phyloP scores from a whole-genome alignment of 768 basidiomycete species.

The Crassisporium funariophilum region DNA sequence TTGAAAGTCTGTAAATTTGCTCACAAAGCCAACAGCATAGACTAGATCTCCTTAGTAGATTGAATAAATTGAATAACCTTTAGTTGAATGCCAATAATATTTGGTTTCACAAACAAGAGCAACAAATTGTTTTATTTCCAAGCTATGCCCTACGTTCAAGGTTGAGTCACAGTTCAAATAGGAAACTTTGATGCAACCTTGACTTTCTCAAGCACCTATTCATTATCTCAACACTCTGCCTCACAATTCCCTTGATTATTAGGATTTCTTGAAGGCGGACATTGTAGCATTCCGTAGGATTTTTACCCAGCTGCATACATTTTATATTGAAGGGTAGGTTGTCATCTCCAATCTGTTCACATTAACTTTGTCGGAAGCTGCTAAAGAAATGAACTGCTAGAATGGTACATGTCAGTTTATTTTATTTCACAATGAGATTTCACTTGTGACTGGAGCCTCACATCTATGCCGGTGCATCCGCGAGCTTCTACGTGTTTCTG shows the following conservation, averaged over 20 bases:
- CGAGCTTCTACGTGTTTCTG: neutral
- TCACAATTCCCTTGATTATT: neutral
- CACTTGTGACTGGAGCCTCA: neutral
- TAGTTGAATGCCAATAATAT: neutral
- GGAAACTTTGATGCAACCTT: slow-evolving; percentile 1
- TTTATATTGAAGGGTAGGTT: neutral
- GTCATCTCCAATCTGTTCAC: neutral
- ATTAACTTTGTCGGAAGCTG: neutral
- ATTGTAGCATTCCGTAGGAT: neutral
- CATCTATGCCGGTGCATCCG: neutral
- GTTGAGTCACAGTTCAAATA: slow-evolving; percentile 1
- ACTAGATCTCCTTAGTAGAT: neutral
- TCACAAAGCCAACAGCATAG: neutral
- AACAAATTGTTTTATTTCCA: neutral
- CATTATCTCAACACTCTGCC: slow-evolving; percentile 1
- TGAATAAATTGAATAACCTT: neutral
- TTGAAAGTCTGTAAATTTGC: neutral
- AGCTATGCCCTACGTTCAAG: neutral
- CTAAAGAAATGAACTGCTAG: too few relatives aligned
- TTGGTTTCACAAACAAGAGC: neutral
- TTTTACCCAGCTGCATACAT: neutral
- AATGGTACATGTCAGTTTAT: neutral
- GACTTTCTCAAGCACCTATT: neutral
- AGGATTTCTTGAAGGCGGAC: neutral
- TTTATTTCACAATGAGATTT: neutral